Percentiles rank a stretch among this genome's conserved stretches.
phyloP scores from a whole-genome alignment of 495 filamentous ascomycete species.

The Penicillium soppii region DNA sequence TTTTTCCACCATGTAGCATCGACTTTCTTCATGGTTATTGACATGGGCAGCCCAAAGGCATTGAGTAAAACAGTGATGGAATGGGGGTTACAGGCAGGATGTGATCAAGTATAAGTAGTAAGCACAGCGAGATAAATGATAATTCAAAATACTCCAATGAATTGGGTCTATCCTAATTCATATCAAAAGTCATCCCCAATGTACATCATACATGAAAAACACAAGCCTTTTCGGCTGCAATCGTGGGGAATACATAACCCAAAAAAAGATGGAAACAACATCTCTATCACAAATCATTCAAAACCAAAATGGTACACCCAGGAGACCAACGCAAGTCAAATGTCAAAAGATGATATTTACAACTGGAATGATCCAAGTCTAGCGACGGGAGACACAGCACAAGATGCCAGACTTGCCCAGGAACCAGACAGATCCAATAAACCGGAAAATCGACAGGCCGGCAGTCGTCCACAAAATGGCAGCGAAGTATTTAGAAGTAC shows the following conservation, averaged over 20 bases:
- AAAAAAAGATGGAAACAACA: not conserved
- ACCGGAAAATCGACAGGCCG: slow-evolving; percentile 75
- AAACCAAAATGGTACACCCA: not conserved
- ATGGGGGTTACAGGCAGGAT: not conserved
- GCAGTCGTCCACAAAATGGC: slow-evolving; percentile 88
- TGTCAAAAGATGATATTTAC: slow-evolving; percentile 19
- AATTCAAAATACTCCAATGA: not conserved
- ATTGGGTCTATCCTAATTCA: slow-evolving; percentile 4
- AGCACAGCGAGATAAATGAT: no score
- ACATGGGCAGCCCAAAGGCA: no score
- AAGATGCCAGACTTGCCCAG: slow-evolving; percentile 83
- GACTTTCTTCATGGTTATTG: no score
- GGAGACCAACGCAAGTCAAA: not conserved
- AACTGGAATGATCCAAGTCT: not conserved
- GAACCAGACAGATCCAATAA: slow-evolving; percentile 88
- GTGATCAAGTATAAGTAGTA: no score
- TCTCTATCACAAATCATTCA: not conserved
- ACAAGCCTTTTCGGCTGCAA: slow-evolving; percentile 6
- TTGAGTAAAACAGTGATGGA: no score
- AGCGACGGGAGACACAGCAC: slow-evolving; percentile 81
- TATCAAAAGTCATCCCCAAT: slow-evolving; percentile 3
- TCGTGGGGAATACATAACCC: slow-evolving; percentile 5
- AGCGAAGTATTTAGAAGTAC: slow-evolving; percentile 87
- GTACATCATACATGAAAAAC: not conserved
- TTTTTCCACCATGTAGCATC: no score